Percentiles rank a stretch among this genome's conserved stretches.
Conservation (phyloP, 129 eudicot species). For the Pittosporum tobira region DNA sequence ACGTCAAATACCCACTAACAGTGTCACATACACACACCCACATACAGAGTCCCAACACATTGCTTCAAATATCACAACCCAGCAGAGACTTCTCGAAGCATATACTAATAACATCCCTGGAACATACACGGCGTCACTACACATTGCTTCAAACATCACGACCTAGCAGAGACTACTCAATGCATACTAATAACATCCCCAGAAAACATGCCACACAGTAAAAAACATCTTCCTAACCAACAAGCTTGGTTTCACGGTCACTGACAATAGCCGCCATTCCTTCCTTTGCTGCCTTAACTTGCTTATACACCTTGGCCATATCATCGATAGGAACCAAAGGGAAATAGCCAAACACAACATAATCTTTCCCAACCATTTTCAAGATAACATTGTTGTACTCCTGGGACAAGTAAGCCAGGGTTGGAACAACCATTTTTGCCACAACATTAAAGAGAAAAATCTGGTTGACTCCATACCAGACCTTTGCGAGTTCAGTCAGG, state of each 20-base stretch:
- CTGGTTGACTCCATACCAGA: constrained; percentile 39
- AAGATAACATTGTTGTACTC: constrained; percentile 36
- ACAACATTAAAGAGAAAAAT: constrained; percentile 25
- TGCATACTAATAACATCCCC: no score
- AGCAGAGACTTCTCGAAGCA: no score
- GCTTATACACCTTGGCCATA: constrained; percentile 51
- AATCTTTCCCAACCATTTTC: constrained; percentile 35
- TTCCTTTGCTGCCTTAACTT: constrained; percentile 36
- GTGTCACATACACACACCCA: no score
- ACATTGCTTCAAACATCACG: no score
- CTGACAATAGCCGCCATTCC: constrained; percentile 14
- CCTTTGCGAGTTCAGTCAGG: constrained; percentile 27
- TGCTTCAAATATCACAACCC: no score
- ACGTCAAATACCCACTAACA: no score
- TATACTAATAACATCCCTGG: no score
- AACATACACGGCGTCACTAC: no score
- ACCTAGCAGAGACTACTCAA: no score
- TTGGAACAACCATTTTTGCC: constrained; percentile 36
- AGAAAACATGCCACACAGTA: no score
- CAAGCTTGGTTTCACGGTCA: constrained; percentile 14
- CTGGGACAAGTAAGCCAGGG: constrained; percentile 32
- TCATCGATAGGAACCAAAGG: constrained; percentile 58
- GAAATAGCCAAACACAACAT: constrained; percentile 26
- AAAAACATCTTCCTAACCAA: no score
- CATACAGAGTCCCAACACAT: no score